These are phyloP conservation scores for Aspergillus tanneri DNA, from an alignment of 2,329 filamentous ascomycete species.

Conservation along the genomic window DNA sequence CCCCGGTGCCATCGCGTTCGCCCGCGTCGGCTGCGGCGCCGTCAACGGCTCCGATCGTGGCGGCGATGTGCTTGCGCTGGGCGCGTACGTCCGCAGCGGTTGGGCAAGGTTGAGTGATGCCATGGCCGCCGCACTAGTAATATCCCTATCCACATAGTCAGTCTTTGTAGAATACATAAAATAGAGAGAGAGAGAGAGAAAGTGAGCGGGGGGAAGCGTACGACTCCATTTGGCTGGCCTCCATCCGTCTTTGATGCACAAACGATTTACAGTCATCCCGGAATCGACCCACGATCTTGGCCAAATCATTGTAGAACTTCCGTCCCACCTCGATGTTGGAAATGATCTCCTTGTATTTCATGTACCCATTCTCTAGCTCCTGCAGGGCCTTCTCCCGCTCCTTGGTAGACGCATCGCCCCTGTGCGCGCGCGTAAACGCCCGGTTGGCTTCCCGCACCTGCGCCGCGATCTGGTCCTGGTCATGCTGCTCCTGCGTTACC, in stretches of 20 bases:
- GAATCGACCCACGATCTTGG: conserved; percentile 81
- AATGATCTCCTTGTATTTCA: conserved; percentile 95
- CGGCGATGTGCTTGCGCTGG: conserved; percentile 9
- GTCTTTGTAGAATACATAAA: neutral
- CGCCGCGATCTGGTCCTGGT: conserved; percentile 70
- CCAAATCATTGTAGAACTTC: conserved; percentile 96
- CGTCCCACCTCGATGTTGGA: conserved; percentile 86
- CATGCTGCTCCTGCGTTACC: conserved; percentile 67
- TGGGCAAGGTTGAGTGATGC: conserved; percentile 53
- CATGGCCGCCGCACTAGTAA: conserved; percentile 57
- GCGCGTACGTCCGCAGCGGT: conserved; percentile 27
- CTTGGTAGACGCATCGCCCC: conserved; percentile 63
- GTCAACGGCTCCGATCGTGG: conserved; percentile 40
- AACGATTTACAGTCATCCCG: conserved; percentile 77
- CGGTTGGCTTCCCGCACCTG: conserved; percentile 74
- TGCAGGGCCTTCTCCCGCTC: conserved; percentile 87
- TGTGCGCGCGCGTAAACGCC: conserved; percentile 71
- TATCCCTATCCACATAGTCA: conserved; percentile 45
- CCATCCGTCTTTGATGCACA: conserved; percentile 74
- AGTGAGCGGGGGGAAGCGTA: conserved; percentile 53
- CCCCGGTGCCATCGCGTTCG: conserved; percentile 48
- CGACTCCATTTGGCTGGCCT: conserved; percentile 76
- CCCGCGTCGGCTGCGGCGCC: conserved; percentile 49
- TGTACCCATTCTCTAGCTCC: conserved; percentile 83
- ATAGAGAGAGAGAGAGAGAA: neutral